Conservation (phyloP, 2,329 filamentous ascomycete genomes). For the Diplodia sapinea region DNA sequence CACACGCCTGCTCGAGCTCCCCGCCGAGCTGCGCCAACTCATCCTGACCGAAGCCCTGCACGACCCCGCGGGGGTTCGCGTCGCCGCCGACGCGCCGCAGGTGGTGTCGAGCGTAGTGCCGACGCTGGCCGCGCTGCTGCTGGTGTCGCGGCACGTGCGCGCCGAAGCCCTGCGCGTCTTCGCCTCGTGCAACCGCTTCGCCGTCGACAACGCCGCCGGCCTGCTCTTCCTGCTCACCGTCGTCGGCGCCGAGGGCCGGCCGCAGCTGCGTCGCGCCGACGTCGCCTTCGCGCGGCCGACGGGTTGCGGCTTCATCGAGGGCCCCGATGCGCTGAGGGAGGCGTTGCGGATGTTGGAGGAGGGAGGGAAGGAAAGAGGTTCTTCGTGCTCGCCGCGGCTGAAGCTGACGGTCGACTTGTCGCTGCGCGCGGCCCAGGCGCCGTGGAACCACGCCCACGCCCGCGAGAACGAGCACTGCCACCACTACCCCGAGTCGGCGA, state of each 20-base stretch:
- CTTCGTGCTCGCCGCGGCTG: neutral
- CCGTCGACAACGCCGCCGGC: constrained; percentile 13
- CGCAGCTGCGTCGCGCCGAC: constrained; percentile 16
- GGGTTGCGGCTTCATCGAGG: constrained; percentile 17
- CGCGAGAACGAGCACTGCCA: constrained; percentile 1
- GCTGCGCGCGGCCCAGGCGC: constrained; percentile 13
- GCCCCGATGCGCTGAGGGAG: neutral
- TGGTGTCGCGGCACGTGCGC: constrained; percentile 1
- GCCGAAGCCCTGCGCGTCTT: constrained; percentile 18
- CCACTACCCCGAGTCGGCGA: neutral
- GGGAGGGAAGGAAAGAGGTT: neutral
- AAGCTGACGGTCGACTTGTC: constrained; percentile 9
- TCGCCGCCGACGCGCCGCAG: neutral
- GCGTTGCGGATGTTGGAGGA: neutral
- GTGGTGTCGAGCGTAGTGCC: neutral
- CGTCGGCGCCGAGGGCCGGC: constrained; percentile 7
- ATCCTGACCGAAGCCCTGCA: neutral
- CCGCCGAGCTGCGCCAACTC: constrained; percentile 21
- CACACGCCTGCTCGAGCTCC: constrained; percentile 14
- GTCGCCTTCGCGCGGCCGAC: constrained; percentile 18
- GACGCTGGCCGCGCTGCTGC: constrained; percentile 15
- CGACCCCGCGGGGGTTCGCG: constrained; percentile 10
- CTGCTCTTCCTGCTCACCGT: constrained; percentile 6
- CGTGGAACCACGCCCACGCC: constrained; percentile 18
- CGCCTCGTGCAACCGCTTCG: constrained; percentile 11